Base-by-base conservation (phyloP, 139 green algal species). In the Trebouxia sp. region DNA sequence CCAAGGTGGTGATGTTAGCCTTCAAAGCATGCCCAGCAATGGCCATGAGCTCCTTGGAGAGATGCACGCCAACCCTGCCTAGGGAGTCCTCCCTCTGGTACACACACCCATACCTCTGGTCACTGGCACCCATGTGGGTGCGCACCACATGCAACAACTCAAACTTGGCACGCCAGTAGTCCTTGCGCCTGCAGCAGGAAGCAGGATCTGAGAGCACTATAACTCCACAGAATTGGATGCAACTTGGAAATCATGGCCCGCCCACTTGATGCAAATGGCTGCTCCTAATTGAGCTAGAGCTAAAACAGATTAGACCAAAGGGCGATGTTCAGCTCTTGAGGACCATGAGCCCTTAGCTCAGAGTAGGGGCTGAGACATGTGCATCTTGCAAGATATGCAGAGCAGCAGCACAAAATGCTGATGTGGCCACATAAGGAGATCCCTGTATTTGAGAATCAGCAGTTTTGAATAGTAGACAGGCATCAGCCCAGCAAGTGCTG, bases 1-100 rank as follows among this genome's bases (percentile, higher is more conserved):
- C 96, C 72, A 99, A 87, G 20, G 94, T 98, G 30, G 96, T 99
- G 84, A 99, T 98, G 90, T 99, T 99, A 87, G 91, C 92, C 88
- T 98, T 91, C 7, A 97, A 83, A 3, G 85, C 77, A 43, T 85
- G 79, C 42, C 95, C 95, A 22, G 95, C 95, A 50, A 98, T 94
- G 37, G 92, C 87, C 91, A 98, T 98, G 26, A 98, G 91, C 65
- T 98, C 92, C 90, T 97, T 96, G 47, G 85, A 93, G 30, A 98
- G 90, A 69, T 87, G 84, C 77, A 98, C 94, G 11, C 95, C 92
- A 78, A 32, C 47, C 17, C 85, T 82, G 9, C 88, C 87, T 30
- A 91, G 69, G 0, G 78, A 48, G 70, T 98, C 94, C 87, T 97
- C 90, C 70, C 78, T 85, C 87, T 97, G 92, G 75, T 87, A 91